Base-by-base conservation (phyloP, 78 protist species). In the Dictyostelium purpureum region DNA sequence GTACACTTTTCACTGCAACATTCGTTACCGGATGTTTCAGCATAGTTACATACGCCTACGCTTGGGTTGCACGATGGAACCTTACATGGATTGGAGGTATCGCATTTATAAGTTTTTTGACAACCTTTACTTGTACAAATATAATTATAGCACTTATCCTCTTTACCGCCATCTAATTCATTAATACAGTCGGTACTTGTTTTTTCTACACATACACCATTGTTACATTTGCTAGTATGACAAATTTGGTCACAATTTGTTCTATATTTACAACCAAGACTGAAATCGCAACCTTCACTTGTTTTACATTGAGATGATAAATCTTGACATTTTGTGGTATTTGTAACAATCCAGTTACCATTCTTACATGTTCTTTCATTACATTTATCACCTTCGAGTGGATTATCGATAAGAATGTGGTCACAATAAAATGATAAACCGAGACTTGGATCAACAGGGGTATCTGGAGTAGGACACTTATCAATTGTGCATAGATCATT, bases 401-500 rank as follows among this genome's bases (percentile, higher is more conserved):
- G 66, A 26, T 57, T 18, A 11, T 28, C 18, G 4, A 35, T 57
- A 26, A 35, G 66, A 6, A 0, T 2, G 26, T 57, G 66, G 21
- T 57, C 38, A 57, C 66, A 57, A 57, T 57, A 57, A 35, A 57
- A 57, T 26, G 38, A 26, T 26, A 57, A 26, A 26, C 38, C 38
- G 26, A 57, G 66, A 57, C 66, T 57, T 57, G 66, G 37, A 26
- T 57, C 66, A 57, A 57, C 26, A 7, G 11, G 3, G 3, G 66
- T 57, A 26, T 57, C 66, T 2, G 66, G 11, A 2, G 66, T 52
- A 19, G 47, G 10, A 77, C 82, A 78, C 6, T 2, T 42, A 21
- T 79, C 88, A 61, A 0, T n/a, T 4, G 88, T 79, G 35, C 88
- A 79, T 47, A 18, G 10, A 47, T 79, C 67, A 35, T 31, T 24